Evolutionary conservation across 2,329 filamentous ascomycete genomes (phyloP), one percentile per base, ranked within the genome.

Genomic region (Chaetomium sp.): DNA sequence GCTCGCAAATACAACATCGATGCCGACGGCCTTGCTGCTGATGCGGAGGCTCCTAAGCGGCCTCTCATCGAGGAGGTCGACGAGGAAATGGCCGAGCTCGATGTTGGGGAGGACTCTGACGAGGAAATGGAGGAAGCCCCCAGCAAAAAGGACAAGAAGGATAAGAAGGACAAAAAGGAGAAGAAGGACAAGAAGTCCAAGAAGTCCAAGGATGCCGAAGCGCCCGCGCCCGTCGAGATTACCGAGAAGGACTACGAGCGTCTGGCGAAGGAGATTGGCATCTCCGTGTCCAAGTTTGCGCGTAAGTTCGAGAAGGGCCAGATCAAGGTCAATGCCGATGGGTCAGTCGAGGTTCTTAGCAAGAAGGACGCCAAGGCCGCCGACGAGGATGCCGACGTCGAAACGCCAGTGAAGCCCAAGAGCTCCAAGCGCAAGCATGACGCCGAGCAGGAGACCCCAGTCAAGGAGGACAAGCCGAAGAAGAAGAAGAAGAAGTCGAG

Each of bases 1-100:
- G 88, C 88, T 9, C 82, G 89, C 69, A 94, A 92, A 74, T 99
- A 99, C 80, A 97, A 97, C 72, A 80, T 84, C 49, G 91, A 97
- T 69, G 94, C 90, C 53, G 94, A 99, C 72, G 92, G 91, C 61
- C 76, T 96, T 58, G 83, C 82, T 48, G 86, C 87, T 63, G 79
- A 81, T 11, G 79, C 85, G 54, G 65, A 69, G 11, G 79, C 85
- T 51, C 64, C 69, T 45, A 78, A 80, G 75, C 79, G 79, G 72
- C 67, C 69, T 14, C 65, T 73, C 48, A 70, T 72, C 43, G 74
- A 76, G 67, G 75, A 77, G 69, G 70, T 72, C 35, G 72, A 76
- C 64, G 68, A 72, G 52, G 73, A 76, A 65, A 64, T 62, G 61
- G 59, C 45, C 11, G 60, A 61, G 40, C 50, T 52, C 14, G 51